phyloP scores from a whole-genome alignment of 75 land plant genomes.

The Picea sitchensis region DNA sequence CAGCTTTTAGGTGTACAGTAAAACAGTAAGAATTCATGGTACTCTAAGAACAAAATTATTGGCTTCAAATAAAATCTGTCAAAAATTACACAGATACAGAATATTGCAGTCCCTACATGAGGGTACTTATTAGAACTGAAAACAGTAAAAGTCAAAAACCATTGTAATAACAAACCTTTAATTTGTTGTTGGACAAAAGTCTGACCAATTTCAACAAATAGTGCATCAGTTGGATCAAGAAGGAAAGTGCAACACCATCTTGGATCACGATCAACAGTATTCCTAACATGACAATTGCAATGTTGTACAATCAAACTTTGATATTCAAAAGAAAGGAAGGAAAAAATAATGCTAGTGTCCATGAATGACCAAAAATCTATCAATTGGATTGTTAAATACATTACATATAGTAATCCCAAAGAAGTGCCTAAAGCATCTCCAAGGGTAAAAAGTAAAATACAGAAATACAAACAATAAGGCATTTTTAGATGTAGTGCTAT shows the following conservation, averaged over 20 bases:
- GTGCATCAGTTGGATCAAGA: slow-evolving; percentile 84
- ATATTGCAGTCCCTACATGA: background rate
- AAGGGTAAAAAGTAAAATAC: too few relatives aligned
- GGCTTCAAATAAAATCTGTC: background rate
- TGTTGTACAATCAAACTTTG: too few relatives aligned
- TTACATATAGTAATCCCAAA: too few relatives aligned
- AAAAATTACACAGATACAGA: slow-evolving; percentile 4
- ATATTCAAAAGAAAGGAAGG: too few relatives aligned
- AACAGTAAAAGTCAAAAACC: background rate
- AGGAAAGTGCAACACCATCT: slow-evolving; percentile 94
- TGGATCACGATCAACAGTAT: slow-evolving; percentile 84
- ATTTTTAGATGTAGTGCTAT: too few relatives aligned
- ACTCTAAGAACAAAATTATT: background rate
- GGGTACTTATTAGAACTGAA: background rate
- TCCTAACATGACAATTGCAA: slow-evolving; percentile 40
- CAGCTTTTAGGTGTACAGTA: background rate
- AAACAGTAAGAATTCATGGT: background rate
- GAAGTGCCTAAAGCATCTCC: too few relatives aligned
- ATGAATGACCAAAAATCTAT: too few relatives aligned
- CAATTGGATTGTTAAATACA: too few relatives aligned
- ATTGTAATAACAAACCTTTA: slow-evolving; percentile 46
- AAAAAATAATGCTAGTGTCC: too few relatives aligned
- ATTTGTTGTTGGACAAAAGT: slow-evolving; percentile 80
- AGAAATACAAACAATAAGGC: too few relatives aligned
- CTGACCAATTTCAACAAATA: slow-evolving; percentile 84